Evolutionary conservation across 805 yeast genomes (phyloP), one percentile per base, ranked within the genome.

Genomic region (Candida silvicultrix): DNA sequence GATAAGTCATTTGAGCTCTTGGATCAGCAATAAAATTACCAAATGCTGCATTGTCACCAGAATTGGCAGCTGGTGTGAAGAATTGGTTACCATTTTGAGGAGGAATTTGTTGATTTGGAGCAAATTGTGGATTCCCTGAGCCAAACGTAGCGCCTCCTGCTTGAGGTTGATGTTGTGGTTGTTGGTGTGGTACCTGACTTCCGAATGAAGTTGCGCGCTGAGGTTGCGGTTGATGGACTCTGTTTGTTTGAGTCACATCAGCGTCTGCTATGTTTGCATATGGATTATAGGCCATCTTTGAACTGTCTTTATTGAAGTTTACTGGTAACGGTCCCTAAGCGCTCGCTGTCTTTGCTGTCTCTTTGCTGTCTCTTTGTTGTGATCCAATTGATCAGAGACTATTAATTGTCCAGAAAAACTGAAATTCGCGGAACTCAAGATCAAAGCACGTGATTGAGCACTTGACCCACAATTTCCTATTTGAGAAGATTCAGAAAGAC

Each of bases 1-100:
- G 96, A 22, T 90, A 77, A 1, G 97, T 96, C 74, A 89, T 75
- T 46, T 85, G 79, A 0, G 95, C 80, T 15, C 87, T 76, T 31
- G 95, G 90, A 60, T 88, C 95, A 52, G 75, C 78, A 63, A 89
- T 75, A 52, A 87, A 71, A 49, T 69, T 64, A 35, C 70, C 64
- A 50, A 57, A 56, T 46, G 51, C 55, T 43, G 49, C 34, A 19
- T 52, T n/a, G 16, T 31, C 50, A 23, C 45, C 40, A 45, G 41
- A 42, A 48, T 38, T 44, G 12, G 31, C 31, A 38, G 43, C 43
- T 35, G 52, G 48, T 20, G 38, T 45, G 21, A 22, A 21, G 40
- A 42, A 47, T 31, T 43, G 54, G 12, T 21, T 55, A 43, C 43
- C 53, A 44, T 47, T 50, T 16, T 43, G 47, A 11, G 35, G 18